These are phyloP conservation scores for Paecilomyces formosus DNA, from an alignment of 2,329 filamentous ascomycete genomes.

Conservation along the genomic window DNA sequence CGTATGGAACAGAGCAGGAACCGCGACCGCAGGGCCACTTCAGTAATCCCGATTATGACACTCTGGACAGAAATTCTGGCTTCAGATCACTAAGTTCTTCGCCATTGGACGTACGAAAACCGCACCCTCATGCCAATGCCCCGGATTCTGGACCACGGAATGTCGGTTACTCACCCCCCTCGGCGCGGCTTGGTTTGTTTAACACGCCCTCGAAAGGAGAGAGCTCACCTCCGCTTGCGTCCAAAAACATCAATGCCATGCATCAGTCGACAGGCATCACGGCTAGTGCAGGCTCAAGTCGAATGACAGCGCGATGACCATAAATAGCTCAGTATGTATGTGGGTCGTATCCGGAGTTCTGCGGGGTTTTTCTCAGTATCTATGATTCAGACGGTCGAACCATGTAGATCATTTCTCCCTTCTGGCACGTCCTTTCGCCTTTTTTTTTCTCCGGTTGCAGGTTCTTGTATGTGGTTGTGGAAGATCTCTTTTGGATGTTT, in stretches of 20 bases:
- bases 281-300: conserved; percentile 20
- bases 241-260: conserved; percentile 21
- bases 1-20: conserved; percentile 32
- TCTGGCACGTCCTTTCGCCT: not conserved
- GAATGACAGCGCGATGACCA: conserved; percentile 24
- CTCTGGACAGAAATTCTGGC: conserved; percentile 22
- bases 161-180: conserved; percentile 25
- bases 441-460: not conserved
- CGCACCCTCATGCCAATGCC: conserved; percentile 19
- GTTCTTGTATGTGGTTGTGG: not conserved
- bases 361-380: conserved; percentile 3
- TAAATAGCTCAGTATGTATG: not conserved
- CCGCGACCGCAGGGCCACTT: conserved; percentile 17
- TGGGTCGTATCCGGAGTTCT: conserved; percentile 9
- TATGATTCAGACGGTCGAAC: not conserved
- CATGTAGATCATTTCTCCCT: not conserved
- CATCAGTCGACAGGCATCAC: conserved; percentile 24
- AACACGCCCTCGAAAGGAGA: conserved; percentile 21
- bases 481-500: not conserved
- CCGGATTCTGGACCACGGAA: conserved; percentile 15
- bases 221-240: conserved; percentile 20
- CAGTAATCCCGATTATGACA: conserved; percentile 25
- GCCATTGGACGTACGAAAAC: conserved; percentile 32
- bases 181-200: conserved; percentile 27
- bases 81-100: conserved; percentile 32